Base-by-base conservation (phyloP, 2,329 filamentous ascomycete genomes). In the Sclerotinia subarctica region DNA sequence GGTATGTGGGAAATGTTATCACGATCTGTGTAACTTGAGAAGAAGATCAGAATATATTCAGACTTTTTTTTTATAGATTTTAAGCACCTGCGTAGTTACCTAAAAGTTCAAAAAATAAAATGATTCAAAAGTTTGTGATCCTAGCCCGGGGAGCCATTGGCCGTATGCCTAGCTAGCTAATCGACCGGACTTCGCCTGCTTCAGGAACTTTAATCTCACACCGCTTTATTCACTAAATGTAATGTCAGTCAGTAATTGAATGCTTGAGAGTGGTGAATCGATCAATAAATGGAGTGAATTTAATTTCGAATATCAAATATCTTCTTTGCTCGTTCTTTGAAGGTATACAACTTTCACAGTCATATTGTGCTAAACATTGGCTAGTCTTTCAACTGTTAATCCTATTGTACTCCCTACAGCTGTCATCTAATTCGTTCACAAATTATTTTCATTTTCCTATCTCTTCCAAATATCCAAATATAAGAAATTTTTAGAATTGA, bases 121-220 rank as follows among this genome's bases (percentile, higher is more conserved):
- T 62, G 35, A 26, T 51, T 38, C 46, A 51, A 38, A 62, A 38
- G 46, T 26, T 51, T 35, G 21, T 60, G 58, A 60, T 35, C 44
- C 35, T n/a, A 58, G 35, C 24, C 54, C 35, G 54, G 54, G 19
- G 44, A 60, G 19, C n/a, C 26, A n/a, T 29, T 35, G 44, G 26
- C 29, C 19, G 29, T 35, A 42, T 47, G 19, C 57, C 56, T 44
- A 46, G 19, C 15, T 62, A 51, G 35, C 11, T 15, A 47, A 60
- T 32, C 26, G 19, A 38, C 21, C 59, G 59, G 59, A 63, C 32
- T 51, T 63, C 59, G 59, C 59, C 59, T 63, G 59, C 47, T 19
- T 15, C 2, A 7, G 15, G 11, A 62, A 26, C 35, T 38, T 42
- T 63, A 63, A 13, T 26, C 7, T 21, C 59, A 51, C 59, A 15